These are phyloP conservation scores for Nepenthes gracilis DNA, from an alignment of 148 eudicot species.

Conservation along the genomic window DNA sequence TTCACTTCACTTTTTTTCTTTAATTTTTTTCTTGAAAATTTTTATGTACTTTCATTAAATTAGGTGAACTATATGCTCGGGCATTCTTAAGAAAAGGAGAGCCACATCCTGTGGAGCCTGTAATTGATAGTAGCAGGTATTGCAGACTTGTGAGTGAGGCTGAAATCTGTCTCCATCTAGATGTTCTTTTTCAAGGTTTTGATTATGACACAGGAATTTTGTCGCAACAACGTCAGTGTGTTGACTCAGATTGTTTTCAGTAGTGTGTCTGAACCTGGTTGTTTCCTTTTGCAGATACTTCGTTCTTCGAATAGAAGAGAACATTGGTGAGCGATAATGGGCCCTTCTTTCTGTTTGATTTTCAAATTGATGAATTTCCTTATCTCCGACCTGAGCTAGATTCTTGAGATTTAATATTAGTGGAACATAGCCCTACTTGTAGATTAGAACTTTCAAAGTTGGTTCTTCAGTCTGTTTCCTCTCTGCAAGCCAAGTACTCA, in stretches of 20 bases:
- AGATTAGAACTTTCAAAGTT: no score
- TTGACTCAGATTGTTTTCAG: background rate
- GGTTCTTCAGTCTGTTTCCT: no score
- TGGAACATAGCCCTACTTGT: no score
- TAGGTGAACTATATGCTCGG: slow-evolving; percentile 92
- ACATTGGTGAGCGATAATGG: slow-evolving; percentile 42
- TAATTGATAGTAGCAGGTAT: slow-evolving; percentile 97
- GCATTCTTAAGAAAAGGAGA: slow-evolving; percentile 92
- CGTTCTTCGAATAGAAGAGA: slow-evolving; percentile 93
- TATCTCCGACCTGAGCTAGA: no score
- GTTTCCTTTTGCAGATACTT: slow-evolving; percentile 66
- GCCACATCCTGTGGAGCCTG: slow-evolving; percentile 94
- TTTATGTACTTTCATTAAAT: background rate
- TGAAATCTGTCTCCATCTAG: background rate
- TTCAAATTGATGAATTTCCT: no score
- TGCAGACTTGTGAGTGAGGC: background rate
- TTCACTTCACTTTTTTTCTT: background rate
- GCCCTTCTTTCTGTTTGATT: background rate
- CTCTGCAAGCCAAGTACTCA: no score
- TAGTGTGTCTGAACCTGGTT: slow-evolving; percentile 1
- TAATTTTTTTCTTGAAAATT: background rate
- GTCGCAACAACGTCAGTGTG: background rate
- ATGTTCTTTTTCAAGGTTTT: background rate
- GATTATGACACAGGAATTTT: background rate
- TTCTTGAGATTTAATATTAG: no score